Conservation (phyloP, 2,329 filamentous ascomycete species). For the Pseudocercospora ulei region DNA sequence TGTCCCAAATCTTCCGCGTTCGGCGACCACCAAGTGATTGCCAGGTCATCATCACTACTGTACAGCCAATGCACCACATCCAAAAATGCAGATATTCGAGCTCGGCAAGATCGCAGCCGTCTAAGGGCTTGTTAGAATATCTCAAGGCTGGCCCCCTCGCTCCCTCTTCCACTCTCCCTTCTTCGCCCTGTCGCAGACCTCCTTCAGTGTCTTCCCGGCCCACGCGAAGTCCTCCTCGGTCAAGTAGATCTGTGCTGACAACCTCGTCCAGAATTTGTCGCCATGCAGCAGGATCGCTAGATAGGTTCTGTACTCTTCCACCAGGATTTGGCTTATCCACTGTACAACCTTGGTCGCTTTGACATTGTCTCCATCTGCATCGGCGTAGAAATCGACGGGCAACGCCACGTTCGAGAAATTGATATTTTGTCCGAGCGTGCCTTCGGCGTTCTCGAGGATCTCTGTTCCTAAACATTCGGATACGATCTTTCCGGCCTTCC, state of each 20-base stretch:
- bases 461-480: constrained; percentile 59
- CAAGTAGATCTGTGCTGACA: constrained; percentile 79
- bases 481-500: constrained; percentile 51
- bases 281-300: constrained; percentile 54
- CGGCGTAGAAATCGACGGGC: constrained; percentile 47
- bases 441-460: constrained; percentile 56
- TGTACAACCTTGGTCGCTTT: constrained; percentile 35
- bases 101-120: too few species aligned
- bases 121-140: too few species aligned
- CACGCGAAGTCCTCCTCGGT: constrained; percentile 68
- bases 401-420: constrained; percentile 64
- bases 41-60: too few species aligned
- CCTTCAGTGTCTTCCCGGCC: constrained; percentile 51
- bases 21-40: too few species aligned
- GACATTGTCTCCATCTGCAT: constrained; percentile 30
- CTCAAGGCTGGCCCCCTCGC: neutral
- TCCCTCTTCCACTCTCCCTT: constrained; percentile 39
- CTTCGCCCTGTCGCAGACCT: constrained; percentile 46
- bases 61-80: too few species aligned
- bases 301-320: constrained; percentile 60
- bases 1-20: too few species aligned
- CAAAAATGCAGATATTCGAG: too few species aligned
- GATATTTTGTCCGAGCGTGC: constrained; percentile 53
- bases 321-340: constrained; percentile 35
- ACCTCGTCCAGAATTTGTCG: constrained; percentile 56